Base-by-base conservation (phyloP, 2,329 filamentous ascomycete genomes). In the Rachicladosporium sp. region DNA sequence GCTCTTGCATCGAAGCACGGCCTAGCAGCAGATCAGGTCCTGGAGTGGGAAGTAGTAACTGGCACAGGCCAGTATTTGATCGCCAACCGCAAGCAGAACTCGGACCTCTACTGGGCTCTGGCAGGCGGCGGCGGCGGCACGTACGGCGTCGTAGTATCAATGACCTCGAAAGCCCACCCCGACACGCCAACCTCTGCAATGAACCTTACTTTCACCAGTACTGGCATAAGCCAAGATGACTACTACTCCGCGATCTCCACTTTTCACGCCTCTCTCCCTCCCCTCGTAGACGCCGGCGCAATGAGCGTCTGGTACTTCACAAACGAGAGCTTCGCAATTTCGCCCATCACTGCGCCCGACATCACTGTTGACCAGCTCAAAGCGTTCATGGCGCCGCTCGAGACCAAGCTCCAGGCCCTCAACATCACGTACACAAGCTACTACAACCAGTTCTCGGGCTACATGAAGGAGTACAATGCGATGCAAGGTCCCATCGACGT, bases 41-140 rank as follows among this genome's bases (percentile, higher is more conserved):
- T 81, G 2, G 64, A 70, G 19, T 54, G 46, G 48, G 51, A 56
- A 30, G 44, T 58, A 1, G 63, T 80, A 10, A 71, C 68, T 6
- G 69, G 65, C 0, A 51, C 54, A 10, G 73, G 75, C 2, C 42
- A 63, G 10, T 49, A 68, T 11, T 45, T 76, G 1, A 66, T 55
- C 2, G 73, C 73, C 0, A 68, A 62, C 4, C 62, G 60, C 1
- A 51, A 49, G 0, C 44, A 67, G 27, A 71, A 80, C 46, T 42
- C 60, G 0, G 76, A 80, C 37, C 60, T 81, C 1, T 80, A 74
- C 59, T 82, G 76, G 76, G 78, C 76, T 1, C 56, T 79, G 1
- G 63, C 64, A 32, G 75, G 76, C 3, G 74, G 76, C 0, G 76
- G 77, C 2, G 70, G 67, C 7, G 73, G 74, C 10, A 78, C 66